These are phyloP conservation scores for Moniliophthora roreri DNA, from an alignment of 1,284 basidiomycete species.

Conservation along the genomic window DNA sequence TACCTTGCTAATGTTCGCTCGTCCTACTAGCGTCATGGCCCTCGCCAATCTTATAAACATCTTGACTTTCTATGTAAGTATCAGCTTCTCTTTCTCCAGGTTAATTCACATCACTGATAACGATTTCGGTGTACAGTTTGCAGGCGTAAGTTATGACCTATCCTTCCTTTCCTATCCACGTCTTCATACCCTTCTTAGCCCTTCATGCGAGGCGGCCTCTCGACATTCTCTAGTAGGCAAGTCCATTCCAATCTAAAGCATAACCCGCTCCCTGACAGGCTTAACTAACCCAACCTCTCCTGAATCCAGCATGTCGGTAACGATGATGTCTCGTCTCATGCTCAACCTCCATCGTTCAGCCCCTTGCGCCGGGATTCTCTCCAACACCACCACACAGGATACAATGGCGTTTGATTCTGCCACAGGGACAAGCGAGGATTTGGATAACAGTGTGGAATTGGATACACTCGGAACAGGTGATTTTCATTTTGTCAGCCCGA, in stretches of 20 bases:
- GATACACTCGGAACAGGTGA: not conserved
- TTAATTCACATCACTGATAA: not conserved
- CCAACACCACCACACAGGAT: not conserved
- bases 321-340: constrained; percentile 14
- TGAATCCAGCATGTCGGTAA: constrained; percentile 7
- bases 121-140: constrained; percentile 8
- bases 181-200: not conserved
- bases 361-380: not conserved
- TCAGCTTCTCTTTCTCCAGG: not conserved
- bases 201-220: constrained; percentile 8
- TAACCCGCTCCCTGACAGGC: no score
- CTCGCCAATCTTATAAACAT: constrained; percentile 19
- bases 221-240: constrained; percentile 11
- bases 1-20: not conserved
- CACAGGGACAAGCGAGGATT: not conserved
- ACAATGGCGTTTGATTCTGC: not conserved
- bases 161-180: not conserved
- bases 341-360: constrained; percentile 11
- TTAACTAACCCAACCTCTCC: not conserved
- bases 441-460: not conserved
- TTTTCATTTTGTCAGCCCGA: not conserved
- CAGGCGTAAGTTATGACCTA: constrained; percentile 10
- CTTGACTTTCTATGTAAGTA: constrained; percentile 17
- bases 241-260: not conserved
- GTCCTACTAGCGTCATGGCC: constrained; percentile 16